Evolutionary conservation across 257 asterid genomes (phyloP).

Genomic region (Nicotiana tomentosiformis): DNA sequence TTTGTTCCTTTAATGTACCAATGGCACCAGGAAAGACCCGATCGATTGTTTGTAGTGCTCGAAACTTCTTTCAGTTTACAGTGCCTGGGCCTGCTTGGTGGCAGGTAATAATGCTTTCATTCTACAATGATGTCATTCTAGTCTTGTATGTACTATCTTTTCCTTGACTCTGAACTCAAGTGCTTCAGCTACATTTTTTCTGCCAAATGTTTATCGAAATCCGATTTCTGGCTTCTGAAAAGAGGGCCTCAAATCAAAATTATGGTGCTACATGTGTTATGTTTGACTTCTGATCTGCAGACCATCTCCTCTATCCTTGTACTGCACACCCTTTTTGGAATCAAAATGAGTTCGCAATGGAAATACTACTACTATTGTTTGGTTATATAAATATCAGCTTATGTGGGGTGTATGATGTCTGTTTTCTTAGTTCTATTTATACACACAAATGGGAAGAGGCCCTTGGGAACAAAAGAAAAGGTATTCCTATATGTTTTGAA

Average conservation of each 20-base stretch:
- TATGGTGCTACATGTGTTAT: neutral
- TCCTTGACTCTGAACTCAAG: neutral
- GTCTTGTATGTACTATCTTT: neutral
- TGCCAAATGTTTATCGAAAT: neutral
- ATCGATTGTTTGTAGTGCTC: constrained; percentile 96
- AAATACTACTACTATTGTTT: neutral
- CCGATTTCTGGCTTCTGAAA: neutral
- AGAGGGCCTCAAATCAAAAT: neutral
- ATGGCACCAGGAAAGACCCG: constrained; percentile 99
- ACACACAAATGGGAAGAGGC: neutral
- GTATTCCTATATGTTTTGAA: neutral
- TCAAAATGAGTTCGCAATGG: neutral
- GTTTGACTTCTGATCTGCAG: neutral
- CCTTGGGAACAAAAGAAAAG: neutral
- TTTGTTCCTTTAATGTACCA: constrained; percentile 95
- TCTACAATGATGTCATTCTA: neutral
- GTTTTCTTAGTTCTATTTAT: neutral
- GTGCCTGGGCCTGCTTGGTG: constrained; percentile 99
- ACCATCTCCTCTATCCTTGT: neutral
- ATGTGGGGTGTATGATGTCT: neutral
- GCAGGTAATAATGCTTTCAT: constrained; percentile 53
- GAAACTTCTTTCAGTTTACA: constrained; percentile 81
- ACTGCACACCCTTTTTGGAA: neutral
- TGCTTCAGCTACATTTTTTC: neutral
- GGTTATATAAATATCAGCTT: neutral